A percentile compares a stretch with the other conserved stretches of the same genome.
Conservation (phyloP, 352 stramenopile species). For the Phytophthora aleatoria region DNA sequence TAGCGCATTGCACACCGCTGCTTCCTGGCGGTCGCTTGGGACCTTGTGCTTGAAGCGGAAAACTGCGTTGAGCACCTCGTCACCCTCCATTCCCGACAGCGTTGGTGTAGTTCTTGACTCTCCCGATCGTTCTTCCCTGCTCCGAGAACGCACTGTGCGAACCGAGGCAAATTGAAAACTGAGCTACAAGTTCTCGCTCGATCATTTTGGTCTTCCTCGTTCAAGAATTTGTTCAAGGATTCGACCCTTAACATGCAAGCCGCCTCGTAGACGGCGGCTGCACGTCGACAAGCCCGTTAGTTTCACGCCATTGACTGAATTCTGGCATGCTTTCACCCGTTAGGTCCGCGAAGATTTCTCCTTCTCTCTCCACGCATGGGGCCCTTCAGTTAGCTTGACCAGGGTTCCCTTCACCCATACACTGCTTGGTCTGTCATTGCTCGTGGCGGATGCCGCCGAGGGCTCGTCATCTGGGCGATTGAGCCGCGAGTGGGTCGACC, state of each 20-base stretch:
- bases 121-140: not conserved
- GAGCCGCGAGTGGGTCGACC: not conserved
- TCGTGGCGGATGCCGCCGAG: not conserved
- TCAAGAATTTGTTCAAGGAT: not conserved
- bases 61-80: slow-evolving; percentile 34
- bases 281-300: not conserved
- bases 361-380: not conserved
- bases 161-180: not conserved
- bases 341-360: not conserved
- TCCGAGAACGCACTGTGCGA: too few species aligned
- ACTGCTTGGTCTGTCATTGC: not conserved
- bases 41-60: slow-evolving; percentile 55
- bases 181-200: not conserved
- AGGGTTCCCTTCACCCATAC: not conserved
- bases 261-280: not conserved
- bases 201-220: not conserved
- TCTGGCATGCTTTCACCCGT: not conserved
- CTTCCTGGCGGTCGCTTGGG: slow-evolving; percentile 36
- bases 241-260: not conserved
- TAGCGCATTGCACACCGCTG: not conserved
- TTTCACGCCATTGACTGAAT: not conserved
- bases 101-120: not conserved
- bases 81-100: slow-evolving; percentile 2
- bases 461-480: not conserved
- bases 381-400: not conserved